Percentiles rank a stretch among this genome's conserved stretches.
phyloP scores from a whole-genome alignment of 495 filamentous ascomycete genomes.

The Neurospora discreta region DNA sequence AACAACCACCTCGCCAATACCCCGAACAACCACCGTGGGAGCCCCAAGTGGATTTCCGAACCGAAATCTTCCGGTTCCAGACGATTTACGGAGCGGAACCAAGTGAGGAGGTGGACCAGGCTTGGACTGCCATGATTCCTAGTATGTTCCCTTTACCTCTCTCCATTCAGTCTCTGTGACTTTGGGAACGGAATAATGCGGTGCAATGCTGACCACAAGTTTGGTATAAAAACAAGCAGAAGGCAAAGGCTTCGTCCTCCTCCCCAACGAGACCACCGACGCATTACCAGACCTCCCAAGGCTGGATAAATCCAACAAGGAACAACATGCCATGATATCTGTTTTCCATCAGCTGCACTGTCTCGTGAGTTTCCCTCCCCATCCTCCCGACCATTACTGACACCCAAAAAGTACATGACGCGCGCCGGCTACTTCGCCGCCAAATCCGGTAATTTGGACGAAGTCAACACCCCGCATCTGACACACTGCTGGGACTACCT shows the following conservation, averaged over 20 bases:
- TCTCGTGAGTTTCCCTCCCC: neutral
- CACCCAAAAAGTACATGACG: neutral
- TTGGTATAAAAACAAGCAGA: neutral
- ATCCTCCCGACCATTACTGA: neutral
- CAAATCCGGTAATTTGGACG: neutral
- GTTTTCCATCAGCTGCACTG: slow-evolving; percentile 1
- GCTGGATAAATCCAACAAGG: neutral
- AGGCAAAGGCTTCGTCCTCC: neutral
- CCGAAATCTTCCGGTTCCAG: neutral
- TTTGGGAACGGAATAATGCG: too few relatives aligned
- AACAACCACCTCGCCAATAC: neutral
- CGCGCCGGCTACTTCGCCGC: slow-evolving; percentile 1
- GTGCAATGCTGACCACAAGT: too few relatives aligned
- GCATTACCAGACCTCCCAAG: neutral
- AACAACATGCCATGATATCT: neutral
- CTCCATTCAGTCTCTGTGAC: too few relatives aligned
- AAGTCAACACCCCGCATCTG: slow-evolving; percentile 6
- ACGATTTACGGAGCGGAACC: neutral
- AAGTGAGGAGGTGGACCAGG: neutral
- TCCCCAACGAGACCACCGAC: neutral
- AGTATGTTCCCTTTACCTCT: neutral
- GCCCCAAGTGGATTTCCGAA: neutral
- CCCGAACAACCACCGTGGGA: neutral
- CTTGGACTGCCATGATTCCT: slow-evolving; percentile 2
- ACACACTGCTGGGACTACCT: slow-evolving; percentile 13